phyloP scores from a whole-genome alignment of 345 rosid species.

The Linum usitatissimum region DNA sequence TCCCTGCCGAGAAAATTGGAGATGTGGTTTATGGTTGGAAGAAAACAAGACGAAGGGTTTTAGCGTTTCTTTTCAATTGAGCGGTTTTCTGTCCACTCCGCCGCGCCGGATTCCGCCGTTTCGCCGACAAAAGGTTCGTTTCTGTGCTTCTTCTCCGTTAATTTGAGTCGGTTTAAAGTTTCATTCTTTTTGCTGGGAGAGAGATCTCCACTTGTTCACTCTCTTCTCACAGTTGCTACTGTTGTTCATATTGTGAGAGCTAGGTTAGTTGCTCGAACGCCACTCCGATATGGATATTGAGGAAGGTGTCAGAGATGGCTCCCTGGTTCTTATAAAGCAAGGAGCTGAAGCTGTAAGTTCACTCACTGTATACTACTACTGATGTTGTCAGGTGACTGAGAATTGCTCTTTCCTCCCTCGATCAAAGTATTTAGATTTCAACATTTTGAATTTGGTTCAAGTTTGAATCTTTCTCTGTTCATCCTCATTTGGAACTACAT shows the following conservation, averaged over 20 bases:
- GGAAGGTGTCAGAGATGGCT: slow-evolving; percentile 9
- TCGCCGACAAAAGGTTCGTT: neutral
- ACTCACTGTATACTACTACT: neutral
- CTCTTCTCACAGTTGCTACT: neutral
- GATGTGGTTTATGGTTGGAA: neutral
- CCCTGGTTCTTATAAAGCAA: slow-evolving; percentile 22
- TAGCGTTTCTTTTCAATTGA: neutral
- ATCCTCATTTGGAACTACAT: neutral
- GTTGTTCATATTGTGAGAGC: neutral
- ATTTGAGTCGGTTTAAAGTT: neutral
- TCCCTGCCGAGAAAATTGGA: slow-evolving; percentile 1
- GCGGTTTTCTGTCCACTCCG: neutral
- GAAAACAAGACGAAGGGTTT: neutral
- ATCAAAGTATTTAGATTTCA: neutral
- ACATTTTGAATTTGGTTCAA: no score
- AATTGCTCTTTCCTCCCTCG: neutral
- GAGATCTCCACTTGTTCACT: neutral
- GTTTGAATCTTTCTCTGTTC: no score
- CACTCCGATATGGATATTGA: slow-evolving; percentile 6
- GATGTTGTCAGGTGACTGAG: neutral
- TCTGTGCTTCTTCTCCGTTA: neutral
- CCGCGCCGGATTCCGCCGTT: neutral
- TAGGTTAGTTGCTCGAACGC: neutral
- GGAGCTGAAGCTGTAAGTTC: slow-evolving; percentile 28
- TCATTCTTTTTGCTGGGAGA: neutral